Conservation (phyloP, 352 stramenopile species). For the Peronospora destructor region DNA sequence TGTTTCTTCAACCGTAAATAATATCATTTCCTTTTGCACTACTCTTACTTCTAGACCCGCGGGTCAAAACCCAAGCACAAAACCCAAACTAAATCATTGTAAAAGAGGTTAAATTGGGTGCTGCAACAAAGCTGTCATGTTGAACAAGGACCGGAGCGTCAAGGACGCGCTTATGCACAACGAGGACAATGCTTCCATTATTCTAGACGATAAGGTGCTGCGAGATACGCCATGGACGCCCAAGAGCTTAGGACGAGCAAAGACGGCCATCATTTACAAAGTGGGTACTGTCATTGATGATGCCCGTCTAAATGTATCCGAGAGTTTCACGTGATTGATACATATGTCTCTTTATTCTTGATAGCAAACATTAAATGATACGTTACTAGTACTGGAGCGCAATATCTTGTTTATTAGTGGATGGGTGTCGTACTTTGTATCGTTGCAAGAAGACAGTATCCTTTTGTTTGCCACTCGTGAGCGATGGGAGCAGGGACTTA, state of each 20-base stretch:
- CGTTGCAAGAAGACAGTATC: slow-evolving; percentile 71
- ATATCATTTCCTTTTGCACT: too few relatives aligned
- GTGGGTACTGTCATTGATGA: slow-evolving; percentile 17
- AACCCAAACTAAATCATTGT: neutral
- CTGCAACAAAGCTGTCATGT: slow-evolving; percentile 1
- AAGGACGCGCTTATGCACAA: slow-evolving; percentile 50
- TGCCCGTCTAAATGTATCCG: neutral
- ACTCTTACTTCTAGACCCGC: neutral
- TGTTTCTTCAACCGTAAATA: slow-evolving; percentile 22
- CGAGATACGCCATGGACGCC: slow-evolving; percentile 70
- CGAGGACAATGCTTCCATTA: slow-evolving; percentile 76
- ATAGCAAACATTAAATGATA: slow-evolving; percentile 86
- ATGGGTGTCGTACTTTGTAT: slow-evolving; percentile 79
- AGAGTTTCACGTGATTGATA: neutral
- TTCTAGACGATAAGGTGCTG: slow-evolving; percentile 39
- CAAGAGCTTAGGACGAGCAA: slow-evolving; percentile 77
- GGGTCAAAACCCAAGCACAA: slow-evolving; percentile 6
- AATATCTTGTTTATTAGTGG: slow-evolving; percentile 83
- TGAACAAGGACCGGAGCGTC: slow-evolving; percentile 22
- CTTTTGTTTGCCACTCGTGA: slow-evolving; percentile 75
- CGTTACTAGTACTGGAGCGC: slow-evolving; percentile 63
- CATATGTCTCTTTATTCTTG: neutral
- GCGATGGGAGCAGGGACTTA: slow-evolving; percentile 76
- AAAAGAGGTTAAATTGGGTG: too few relatives aligned
- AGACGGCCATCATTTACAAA: slow-evolving; percentile 85